Base-by-base conservation (phyloP, 495 filamentous ascomycete species). In the Penicillium verhagenii region DNA sequence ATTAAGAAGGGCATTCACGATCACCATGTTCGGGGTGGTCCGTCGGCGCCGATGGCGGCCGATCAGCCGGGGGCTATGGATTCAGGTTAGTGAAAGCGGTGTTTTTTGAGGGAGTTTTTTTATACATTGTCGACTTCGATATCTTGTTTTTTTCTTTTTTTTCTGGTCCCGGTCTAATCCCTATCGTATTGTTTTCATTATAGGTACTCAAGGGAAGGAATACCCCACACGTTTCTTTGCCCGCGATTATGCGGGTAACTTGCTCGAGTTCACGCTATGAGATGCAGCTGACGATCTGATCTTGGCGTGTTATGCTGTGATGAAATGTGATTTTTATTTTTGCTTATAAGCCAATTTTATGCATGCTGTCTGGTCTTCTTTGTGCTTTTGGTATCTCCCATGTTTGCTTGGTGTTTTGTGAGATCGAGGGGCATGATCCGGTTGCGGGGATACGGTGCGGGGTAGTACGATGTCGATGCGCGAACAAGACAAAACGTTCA, bases 171-270 rank as follows among this genome's bases (percentile, higher is more conserved):
- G n/a, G n/a, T n/a, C n/a, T n/a, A n/a, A n/a, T n/a, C n/a, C n/a
- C n/a, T n/a, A n/a, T n/a, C n/a, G n/a, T n/a, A n/a, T n/a, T n/a
- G n/a, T n/a, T n/a, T n/a, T n/a, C n/a, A n/a, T 25, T 3, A 40
- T 45, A 81, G 82, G 82, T 5, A 64, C 68, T 0, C 68, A 80
- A 58, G 82, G 79, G 0, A 78, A 76, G 1, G 84, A 85, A 58
- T 85, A 84, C 59, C 82, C 82, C 1, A 71, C 63, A 25, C 69
- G 83, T 18, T 86, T 86, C 67, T 87, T 87, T 65, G 84, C 82
- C 1, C 71, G 83, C 49, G 84, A 86, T 57, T 86, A 72, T 72
- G 82, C 79, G 6, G 83, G 84, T 7, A 87, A 87, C 63, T 56
- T 77, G 52, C 63, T 87, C 38, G 84, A 87, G 63, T 87, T 86